These are phyloP conservation scores for Aspergillus alliaceus DNA, from an alignment of 2,329 filamentous ascomycete genomes.

Conservation along the genomic window DNA sequence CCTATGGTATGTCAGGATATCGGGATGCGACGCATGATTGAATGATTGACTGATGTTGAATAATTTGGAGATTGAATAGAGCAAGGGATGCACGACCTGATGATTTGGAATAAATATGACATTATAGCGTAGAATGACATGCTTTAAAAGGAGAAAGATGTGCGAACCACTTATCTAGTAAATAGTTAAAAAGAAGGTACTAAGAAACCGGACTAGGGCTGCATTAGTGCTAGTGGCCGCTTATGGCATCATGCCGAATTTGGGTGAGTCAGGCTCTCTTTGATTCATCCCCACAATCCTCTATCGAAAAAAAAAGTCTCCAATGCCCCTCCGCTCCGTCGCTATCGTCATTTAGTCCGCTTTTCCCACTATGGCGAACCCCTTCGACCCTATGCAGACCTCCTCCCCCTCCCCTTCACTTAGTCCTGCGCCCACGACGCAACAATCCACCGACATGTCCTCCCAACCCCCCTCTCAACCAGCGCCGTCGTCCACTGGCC, in stretches of 20 bases:
- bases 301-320: conserved; percentile 18
- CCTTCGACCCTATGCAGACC: conserved; percentile 22
- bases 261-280: conserved; percentile 22
- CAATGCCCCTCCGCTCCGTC: conserved; percentile 27
- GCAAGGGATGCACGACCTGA: background rate
- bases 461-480: conserved; percentile 13
- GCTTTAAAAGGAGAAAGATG: too few relatives aligned
- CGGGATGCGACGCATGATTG: conserved; percentile 7
- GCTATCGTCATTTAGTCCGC: conserved; percentile 16
- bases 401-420: conserved; percentile 15
- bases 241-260: conserved; percentile 36
- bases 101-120: background rate
- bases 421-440: conserved; percentile 15
- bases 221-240: conserved; percentile 24
- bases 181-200: too few relatives aligned
- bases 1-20: conserved; percentile 11
- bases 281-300: conserved; percentile 19
- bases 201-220: conserved; percentile 30
- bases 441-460: conserved; percentile 16
- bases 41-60: background rate
- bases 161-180: too few relatives aligned
- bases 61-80: too few relatives aligned
- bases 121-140: too few relatives aligned
- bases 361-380: conserved; percentile 28
- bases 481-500: conserved; percentile 22